Percentiles rank a stretch among this genome's conserved stretches.
Conservation (phyloP, 352 stramenopile genomes). For the Thraustochytrium sp. region DNA sequence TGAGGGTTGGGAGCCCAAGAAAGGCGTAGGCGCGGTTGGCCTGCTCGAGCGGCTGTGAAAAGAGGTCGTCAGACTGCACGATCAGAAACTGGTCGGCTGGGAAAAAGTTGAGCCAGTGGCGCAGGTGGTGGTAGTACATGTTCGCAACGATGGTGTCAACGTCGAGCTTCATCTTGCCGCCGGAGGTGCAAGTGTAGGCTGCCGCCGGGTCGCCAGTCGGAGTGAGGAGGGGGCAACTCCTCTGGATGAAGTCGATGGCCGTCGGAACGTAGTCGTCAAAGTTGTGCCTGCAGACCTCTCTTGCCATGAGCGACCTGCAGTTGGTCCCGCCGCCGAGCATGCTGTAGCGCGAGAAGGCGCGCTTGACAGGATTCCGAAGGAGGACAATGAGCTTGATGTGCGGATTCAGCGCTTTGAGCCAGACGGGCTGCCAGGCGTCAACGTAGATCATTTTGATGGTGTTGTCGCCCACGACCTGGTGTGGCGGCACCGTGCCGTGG, state of each 20-base stretch:
- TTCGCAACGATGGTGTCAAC: not conserved
- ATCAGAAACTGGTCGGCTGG: not conserved
- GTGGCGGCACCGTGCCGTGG: no score
- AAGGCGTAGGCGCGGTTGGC: not conserved
- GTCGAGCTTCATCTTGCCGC: not conserved
- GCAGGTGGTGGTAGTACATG: not conserved
- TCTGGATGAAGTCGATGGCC: not conserved
- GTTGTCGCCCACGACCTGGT: constrained; percentile 1
- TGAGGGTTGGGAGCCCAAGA: not conserved
- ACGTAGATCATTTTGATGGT: constrained; percentile 20
- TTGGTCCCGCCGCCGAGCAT: not conserved
- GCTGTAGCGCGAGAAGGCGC: not conserved
- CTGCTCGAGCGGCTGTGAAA: not conserved
- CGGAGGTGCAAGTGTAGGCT: not conserved
- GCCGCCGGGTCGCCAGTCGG: not conserved
- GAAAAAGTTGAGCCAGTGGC: constrained; percentile 2
- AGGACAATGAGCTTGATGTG: constrained; percentile 18
- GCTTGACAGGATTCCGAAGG: not conserved
- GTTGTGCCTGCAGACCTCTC: not conserved
- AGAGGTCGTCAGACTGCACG: not conserved
- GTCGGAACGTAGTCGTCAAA: not conserved
- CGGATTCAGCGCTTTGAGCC: constrained; percentile 6
- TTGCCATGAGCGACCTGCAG: not conserved
- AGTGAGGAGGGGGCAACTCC: not conserved
- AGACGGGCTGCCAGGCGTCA: not conserved